Evolutionary conservation across 2,329 filamentous ascomycete species (phyloP).

Genomic region (Nigrospora sphaerica): DNA sequence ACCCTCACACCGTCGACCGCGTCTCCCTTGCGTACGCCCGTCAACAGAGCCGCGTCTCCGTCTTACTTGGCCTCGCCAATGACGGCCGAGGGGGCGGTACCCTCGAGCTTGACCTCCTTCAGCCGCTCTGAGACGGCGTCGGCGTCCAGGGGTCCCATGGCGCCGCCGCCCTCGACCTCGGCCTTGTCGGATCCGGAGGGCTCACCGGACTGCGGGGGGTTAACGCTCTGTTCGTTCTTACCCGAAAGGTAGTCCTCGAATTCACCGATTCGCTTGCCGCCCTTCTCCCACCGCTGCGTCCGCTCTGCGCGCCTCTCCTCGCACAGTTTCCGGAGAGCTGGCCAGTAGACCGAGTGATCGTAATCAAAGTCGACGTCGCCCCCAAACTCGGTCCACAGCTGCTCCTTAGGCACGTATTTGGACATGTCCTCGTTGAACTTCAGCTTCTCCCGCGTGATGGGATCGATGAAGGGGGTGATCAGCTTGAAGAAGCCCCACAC

Average conservation of each 20-base stretch:
- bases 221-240: constrained; percentile 16
- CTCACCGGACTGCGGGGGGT: not conserved
- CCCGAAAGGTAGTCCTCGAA: constrained; percentile 83
- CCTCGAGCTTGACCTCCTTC: constrained; percentile 1
- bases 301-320: constrained; percentile 56
- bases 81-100: not conserved
- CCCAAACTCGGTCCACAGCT: constrained; percentile 70
- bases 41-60: too few relatives aligned
- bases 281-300: constrained; percentile 67
- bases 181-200: too few relatives aligned
- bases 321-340: constrained; percentile 67
- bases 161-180: too few relatives aligned
- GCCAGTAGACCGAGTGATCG: constrained; percentile 85
- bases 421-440: constrained; percentile 94
- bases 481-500: constrained; percentile 94
- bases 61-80: not conserved
- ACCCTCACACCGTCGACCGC: too few relatives aligned
- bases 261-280: constrained; percentile 77
- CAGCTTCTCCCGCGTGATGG: constrained; percentile 86
- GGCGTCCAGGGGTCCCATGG: not conserved
- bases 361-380: constrained; percentile 85
- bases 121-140: not conserved
- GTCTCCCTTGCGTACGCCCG: too few relatives aligned
- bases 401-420: constrained; percentile 71
- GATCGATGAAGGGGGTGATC: constrained; percentile 94